A percentile compares a stretch with the other conserved stretches of the same genome.
Evolutionary conservation across 2,329 filamentous ascomycete genomes (phyloP).

Genomic region (Apiospora pterosperma): DNA sequence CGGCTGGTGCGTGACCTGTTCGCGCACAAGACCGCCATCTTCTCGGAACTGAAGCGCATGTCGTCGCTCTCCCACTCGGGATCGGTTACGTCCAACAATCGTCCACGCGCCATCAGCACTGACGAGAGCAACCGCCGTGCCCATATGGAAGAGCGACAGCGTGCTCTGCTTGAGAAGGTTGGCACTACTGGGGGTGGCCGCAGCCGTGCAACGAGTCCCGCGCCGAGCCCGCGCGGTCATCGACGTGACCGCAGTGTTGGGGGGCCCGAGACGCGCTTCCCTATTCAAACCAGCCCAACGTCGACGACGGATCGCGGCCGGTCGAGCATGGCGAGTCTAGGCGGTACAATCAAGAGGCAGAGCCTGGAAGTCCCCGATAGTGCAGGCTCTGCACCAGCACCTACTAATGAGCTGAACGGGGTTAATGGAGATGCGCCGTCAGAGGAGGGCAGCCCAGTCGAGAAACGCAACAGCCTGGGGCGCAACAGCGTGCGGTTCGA

Average conservation of each 20-base stretch:
- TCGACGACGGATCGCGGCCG: conserved; percentile 46
- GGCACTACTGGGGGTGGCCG: conserved; percentile 47
- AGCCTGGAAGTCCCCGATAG: conserved; percentile 80
- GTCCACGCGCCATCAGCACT: conserved; percentile 84
- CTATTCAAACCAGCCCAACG: conserved; percentile 67
- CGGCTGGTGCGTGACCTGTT: conserved; percentile 90
- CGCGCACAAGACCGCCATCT: conserved; percentile 90
- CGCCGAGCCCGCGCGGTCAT: conserved; percentile 60
- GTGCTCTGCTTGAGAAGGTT: conserved; percentile 69
- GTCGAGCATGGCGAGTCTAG: conserved; percentile 37
- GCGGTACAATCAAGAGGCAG: conserved; percentile 50
- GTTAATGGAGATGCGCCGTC: conserved; percentile 36
- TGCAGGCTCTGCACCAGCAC: conserved; percentile 39
- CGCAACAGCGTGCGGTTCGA: conserved; percentile 51
- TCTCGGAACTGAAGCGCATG: conserved; percentile 91
- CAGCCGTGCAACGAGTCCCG: conserved; percentile 72
- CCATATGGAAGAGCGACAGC: conserved; percentile 89
- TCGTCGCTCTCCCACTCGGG: conserved; percentile 66
- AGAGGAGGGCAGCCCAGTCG: conserved; percentile 30
- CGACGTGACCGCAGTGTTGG: conserved; percentile 77
- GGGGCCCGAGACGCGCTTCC: conserved; percentile 76
- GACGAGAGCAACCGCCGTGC: conserved; percentile 94
- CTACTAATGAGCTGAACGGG: conserved; percentile 34
- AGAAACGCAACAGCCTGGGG: conserved; percentile 64
- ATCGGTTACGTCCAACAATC: conserved; percentile 43